phyloP scores from a whole-genome alignment of 1,139 yeast genomes.

The Nakaseomyces sp. region DNA sequence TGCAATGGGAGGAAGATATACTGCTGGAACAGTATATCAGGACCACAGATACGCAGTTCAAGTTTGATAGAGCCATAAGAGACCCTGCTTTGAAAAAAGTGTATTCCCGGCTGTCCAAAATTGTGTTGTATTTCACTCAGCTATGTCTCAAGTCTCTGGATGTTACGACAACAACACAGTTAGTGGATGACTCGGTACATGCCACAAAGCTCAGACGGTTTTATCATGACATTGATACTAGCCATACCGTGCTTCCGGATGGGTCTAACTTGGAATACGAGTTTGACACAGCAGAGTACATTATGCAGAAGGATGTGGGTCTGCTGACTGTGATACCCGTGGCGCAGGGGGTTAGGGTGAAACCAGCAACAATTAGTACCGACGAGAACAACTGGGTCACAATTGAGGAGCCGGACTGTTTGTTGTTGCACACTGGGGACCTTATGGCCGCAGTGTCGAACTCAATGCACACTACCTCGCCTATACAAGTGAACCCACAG shows the following conservation, averaged over 20 bases:
- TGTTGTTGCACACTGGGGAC: conserved; percentile 26
- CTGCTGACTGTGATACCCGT: conserved; percentile 23
- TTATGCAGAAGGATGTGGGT: conserved; percentile 17
- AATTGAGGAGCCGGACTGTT: conserved; percentile 24
- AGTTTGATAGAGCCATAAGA: conserved; percentile 13
- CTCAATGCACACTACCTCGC: conserved; percentile 21
- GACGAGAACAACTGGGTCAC: conserved; percentile 24
- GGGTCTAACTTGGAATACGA: conserved; percentile 20
- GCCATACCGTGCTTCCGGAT: conserved; percentile 9
- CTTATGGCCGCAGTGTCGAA: conserved; percentile 18
- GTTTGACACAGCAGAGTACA: conserved; percentile 14
- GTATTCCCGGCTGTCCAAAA: conserved; percentile 17
- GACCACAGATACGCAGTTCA: conserved; percentile 15
- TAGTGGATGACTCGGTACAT: conserved; percentile 2
- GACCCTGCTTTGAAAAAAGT: conserved; percentile 13
- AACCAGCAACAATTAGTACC: conserved; percentile 18
- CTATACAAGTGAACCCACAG: conserved; percentile 18
- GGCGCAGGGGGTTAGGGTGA: conserved; percentile 21
- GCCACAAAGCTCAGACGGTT: conserved; percentile 19
- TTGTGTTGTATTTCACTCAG: conserved; percentile 20
- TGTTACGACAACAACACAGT: too few relatives aligned
- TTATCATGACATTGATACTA: conserved; percentile 8
- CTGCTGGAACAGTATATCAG: conserved; percentile 25
- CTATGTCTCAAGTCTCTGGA: conserved; percentile 17
- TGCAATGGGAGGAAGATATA: conserved; percentile 13